Conservation (phyloP, 2,329 filamentous ascomycete species). For the Aspergillus texensis region DNA sequence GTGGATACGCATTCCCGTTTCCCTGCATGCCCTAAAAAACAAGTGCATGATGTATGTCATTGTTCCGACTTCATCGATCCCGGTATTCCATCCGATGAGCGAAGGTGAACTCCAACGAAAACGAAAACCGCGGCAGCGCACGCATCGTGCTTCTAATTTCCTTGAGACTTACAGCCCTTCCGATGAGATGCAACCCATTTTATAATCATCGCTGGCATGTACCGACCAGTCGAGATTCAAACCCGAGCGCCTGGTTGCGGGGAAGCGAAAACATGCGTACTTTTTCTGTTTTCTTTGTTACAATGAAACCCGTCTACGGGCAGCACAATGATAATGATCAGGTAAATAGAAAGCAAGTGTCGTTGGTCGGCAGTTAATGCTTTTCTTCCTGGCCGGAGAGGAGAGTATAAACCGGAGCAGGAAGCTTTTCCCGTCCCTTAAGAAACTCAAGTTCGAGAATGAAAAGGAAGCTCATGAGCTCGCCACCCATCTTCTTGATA, state of each 20-base stretch:
- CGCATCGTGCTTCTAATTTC: neutral
- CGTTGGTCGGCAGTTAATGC: constrained; percentile 16
- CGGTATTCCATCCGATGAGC: neutral
- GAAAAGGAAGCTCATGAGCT: constrained; percentile 88
- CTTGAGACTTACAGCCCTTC: neutral
- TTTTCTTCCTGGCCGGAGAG: constrained; percentile 63
- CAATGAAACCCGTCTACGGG: neutral
- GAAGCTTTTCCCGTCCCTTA: constrained; percentile 87
- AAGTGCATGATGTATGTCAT: neutral
- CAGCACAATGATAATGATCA: neutral
- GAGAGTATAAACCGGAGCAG: constrained; percentile 79
- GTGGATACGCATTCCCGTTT: neutral
- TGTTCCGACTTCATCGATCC: neutral
- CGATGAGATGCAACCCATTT: constrained; percentile 3
- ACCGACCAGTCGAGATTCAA: neutral
- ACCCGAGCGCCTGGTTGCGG: neutral
- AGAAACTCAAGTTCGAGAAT: constrained; percentile 94
- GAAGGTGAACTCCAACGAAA: neutral
- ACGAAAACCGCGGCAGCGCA: neutral
- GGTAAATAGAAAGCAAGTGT: constrained; percentile 6
- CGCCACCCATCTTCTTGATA: constrained; percentile 81
- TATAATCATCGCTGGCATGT: neutral
- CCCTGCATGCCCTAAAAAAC: neutral
- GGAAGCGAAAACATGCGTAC: constrained; percentile 1
- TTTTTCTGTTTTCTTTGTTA: constrained; percentile 10